Evolutionary conservation across 176 grass and related monocot species (phyloP), one percentile per base, ranked within the genome.

Genomic region (Elaeis guineensis): DNA sequence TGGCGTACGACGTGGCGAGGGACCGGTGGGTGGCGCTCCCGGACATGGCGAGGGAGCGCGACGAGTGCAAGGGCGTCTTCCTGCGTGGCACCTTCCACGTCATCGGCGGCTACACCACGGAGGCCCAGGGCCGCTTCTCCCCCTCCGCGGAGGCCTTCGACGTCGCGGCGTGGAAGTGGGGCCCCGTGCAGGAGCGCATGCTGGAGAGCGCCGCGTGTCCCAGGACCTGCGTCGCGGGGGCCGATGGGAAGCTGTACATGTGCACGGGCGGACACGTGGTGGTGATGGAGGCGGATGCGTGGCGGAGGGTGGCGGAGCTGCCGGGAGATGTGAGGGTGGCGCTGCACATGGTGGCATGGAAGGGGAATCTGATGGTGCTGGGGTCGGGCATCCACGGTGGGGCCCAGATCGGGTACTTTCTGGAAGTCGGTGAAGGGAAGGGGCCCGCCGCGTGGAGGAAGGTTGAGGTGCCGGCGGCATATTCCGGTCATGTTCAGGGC

Each of bases 1-100:
- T 91, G 17, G 81, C 81, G 17, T 97, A 91, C 69, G 78, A 89
- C 66, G 78, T 76, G 17, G 75, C 80, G 0, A 55, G 51, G 44
- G 78, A 97, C 63, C 22, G 4, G 61, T 97, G 93, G 93, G 16
- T 57, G 3, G 0, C 26, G 21, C 78, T 97, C 53, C 84, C 87
- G 15, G 84, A 91, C 81, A 91, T 97, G 93, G 73, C 63, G 23
- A 66, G 59, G 66, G 81, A 82, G 81, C 73, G 87, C 20, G 93
- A 97, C 75, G 92, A 97, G 66, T 82, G 87, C 35, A 76, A 79
- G 23, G 93, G 93, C 25, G 35, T 89, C 30, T 82, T 78, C 81
- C 51, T 73, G 17, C 23, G 62, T 17, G 84, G 84, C 6, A 65
- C 39, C 52, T 97, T 97, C 71, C 18, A 74, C n/a, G 93, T 89